Conservation (phyloP, 1,284 basidiomycete species). For the Coriolopsis trogii region DNA sequence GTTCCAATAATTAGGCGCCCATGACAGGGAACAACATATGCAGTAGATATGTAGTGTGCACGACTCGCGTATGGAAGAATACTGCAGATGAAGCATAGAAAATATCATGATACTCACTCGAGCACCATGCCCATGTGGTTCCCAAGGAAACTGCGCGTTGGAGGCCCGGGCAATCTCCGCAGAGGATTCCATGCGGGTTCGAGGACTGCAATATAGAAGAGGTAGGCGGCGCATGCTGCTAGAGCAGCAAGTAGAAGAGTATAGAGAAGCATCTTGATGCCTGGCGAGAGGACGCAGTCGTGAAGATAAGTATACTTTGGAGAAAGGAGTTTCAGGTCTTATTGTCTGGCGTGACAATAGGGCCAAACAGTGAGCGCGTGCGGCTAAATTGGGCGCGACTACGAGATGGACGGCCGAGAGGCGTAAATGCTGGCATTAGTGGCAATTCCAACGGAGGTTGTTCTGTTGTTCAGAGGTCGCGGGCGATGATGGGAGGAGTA, state of each 20-base stretch:
- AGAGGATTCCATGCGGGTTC: slow-evolving; percentile 54
- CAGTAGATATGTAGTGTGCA: neutral
- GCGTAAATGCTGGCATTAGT: too few relatives aligned
- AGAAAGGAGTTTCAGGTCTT: slow-evolving; percentile 5
- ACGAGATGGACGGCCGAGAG: too few relatives aligned
- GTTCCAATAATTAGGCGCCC: neutral
- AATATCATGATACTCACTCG: slow-evolving; percentile 46
- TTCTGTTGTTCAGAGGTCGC: too few relatives aligned
- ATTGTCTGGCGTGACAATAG: slow-evolving; percentile 23
- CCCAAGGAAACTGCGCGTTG: slow-evolving; percentile 47
- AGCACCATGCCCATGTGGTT: slow-evolving; percentile 59
- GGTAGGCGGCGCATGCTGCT: slow-evolving; percentile 18
- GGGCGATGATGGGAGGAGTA: too few relatives aligned
- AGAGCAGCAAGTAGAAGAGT: slow-evolving; percentile 21
- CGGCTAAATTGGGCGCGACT: neutral
- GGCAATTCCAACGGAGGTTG: too few relatives aligned
- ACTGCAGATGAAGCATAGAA: neutral
- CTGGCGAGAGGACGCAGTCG: too few relatives aligned
- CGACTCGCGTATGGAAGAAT: too few relatives aligned
- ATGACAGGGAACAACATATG: neutral
- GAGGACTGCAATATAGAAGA: slow-evolving; percentile 39
- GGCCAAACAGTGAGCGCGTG: neutral
- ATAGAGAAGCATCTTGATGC: slow-evolving; percentile 7
- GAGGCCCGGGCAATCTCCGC: slow-evolving; percentile 59
- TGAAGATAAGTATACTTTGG: too few relatives aligned